A percentile compares a stretch with the other conserved stretches of the same genome.
Conservation (phyloP, 768 basidiomycete genomes). For the Agaricus sinodeliciosus region DNA sequence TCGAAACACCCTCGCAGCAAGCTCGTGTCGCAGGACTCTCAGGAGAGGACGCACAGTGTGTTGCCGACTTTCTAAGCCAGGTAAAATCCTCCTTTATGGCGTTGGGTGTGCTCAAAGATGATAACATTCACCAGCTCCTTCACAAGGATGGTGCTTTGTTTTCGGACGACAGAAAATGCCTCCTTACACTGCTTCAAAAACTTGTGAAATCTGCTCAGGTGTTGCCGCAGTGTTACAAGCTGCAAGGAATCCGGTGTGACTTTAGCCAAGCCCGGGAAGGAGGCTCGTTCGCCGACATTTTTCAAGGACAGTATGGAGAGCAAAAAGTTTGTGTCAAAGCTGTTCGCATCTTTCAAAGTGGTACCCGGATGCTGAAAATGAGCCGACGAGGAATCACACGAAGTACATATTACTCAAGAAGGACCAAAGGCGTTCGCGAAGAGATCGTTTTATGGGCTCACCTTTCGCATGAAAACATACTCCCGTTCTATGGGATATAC, state of each 20-base stretch:
- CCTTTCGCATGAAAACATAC: slow-evolving; percentile 26
- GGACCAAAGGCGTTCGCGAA: not conserved
- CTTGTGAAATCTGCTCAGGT: slow-evolving; percentile 1
- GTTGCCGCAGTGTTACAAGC: not conserved
- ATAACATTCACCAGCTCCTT: not conserved
- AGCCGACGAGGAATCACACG: not conserved
- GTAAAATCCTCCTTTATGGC: not conserved
- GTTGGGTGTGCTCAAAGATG: not conserved
- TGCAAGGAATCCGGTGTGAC: not conserved
- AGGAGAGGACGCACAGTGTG: not conserved
- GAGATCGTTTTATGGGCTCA: slow-evolving; percentile 29
- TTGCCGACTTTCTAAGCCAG: not conserved
- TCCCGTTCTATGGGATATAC: slow-evolving; percentile 26
- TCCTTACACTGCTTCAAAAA: not conserved
- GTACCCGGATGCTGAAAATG: not conserved
- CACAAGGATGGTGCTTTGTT: not conserved
- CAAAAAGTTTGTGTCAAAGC: not conserved
- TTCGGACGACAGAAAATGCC: not conserved
- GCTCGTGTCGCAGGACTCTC: not conserved
- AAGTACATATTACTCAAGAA: not conserved
- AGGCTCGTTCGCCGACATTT: slow-evolving; percentile 1
- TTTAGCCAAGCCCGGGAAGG: not conserved
- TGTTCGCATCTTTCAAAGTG: slow-evolving; percentile 1
- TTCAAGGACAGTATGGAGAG: not conserved
- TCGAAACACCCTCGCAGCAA: not conserved